Percentiles rank a stretch among this genome's conserved stretches.
Conservation (phyloP, 371 early-diverging fungal genomes). For the Syncephalastrum sp. region DNA sequence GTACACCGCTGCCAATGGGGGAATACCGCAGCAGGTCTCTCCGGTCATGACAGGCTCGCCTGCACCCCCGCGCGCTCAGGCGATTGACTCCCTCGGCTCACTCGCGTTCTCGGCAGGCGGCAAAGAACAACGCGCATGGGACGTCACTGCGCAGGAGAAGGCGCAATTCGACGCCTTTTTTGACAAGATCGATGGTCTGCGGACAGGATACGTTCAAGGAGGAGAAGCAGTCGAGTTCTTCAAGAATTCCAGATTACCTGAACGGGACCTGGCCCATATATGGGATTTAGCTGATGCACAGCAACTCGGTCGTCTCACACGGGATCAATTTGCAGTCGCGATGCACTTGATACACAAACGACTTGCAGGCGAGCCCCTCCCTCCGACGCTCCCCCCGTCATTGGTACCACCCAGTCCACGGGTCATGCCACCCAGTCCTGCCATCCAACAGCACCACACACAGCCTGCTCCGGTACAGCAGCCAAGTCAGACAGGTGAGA, state of each 20-base stretch:
- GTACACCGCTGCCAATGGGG: conserved; percentile 53
- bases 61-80: conserved; percentile 17
- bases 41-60: conserved; percentile 11
- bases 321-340: conserved; percentile 94
- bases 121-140: conserved; percentile 53
- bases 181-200: conserved; percentile 60
- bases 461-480: neutral
- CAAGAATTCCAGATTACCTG: conserved; percentile 75
- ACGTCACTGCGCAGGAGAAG: conserved; percentile 67
- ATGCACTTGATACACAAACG: conserved; percentile 89
- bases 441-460: neutral
- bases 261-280: conserved; percentile 73
- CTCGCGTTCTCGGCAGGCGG: conserved; percentile 28
- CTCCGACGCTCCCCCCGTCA: conserved; percentile 61
- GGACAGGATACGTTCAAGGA: conserved; percentile 29
- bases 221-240: conserved; percentile 81
- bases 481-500: neutral
- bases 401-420: conserved; percentile 37
- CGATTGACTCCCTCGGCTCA: conserved; percentile 35
- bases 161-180: conserved; percentile 71
- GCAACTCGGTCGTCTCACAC: conserved; percentile 74
- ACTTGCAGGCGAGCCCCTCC: conserved; percentile 71
- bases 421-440: neutral
- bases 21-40: conserved; percentile 15
- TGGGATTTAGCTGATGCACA: conserved; percentile 83